A percentile compares a stretch with the other conserved stretches of the same genome.
phyloP scores from a whole-genome alignment of 768 basidiomycete genomes.

The Suillus subluteus region DNA sequence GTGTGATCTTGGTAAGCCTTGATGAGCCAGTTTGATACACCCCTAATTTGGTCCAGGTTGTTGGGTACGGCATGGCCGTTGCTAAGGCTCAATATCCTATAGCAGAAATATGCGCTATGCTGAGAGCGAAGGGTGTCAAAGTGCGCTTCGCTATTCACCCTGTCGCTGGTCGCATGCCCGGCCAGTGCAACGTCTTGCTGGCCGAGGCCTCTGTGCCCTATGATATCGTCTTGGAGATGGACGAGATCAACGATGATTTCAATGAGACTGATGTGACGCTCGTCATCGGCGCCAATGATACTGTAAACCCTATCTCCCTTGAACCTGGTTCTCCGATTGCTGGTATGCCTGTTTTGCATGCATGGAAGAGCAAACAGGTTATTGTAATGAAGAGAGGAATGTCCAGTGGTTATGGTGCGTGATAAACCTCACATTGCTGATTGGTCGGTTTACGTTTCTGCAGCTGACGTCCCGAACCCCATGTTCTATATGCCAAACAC shows the following conservation, averaged over 20 bases:
- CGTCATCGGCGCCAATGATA: slow-evolving; percentile 92
- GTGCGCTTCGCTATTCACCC: slow-evolving; percentile 90
- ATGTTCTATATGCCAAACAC: slow-evolving; percentile 93
- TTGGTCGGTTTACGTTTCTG: slow-evolving; percentile 13
- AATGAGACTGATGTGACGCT: slow-evolving; percentile 86
- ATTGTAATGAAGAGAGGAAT: slow-evolving; percentile 93
- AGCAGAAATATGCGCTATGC: slow-evolving; percentile 72
- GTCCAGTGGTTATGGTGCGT: slow-evolving; percentile 82
- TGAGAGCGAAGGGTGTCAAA: slow-evolving; percentile 74
- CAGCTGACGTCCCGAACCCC: slow-evolving; percentile 90
- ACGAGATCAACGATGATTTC: slow-evolving; percentile 94
- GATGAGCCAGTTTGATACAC: not conserved
- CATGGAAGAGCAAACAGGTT: slow-evolving; percentile 93
- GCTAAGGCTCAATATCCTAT: slow-evolving; percentile 87
- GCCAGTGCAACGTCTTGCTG: slow-evolving; percentile 89
- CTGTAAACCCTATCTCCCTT: slow-evolving; percentile 88
- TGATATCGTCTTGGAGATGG: slow-evolving; percentile 92
- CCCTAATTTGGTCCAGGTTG: slow-evolving; percentile 49
- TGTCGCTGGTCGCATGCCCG: slow-evolving; percentile 92
- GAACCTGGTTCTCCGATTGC: slow-evolving; percentile 88
- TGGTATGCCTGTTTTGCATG: slow-evolving; percentile 91
- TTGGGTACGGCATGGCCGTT: slow-evolving; percentile 92
- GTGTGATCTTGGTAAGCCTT: slow-evolving; percentile 68
- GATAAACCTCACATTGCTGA: not conserved
- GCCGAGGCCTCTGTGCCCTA: slow-evolving; percentile 92